Percentiles rank a stretch among this genome's conserved stretches.
phyloP scores from a whole-genome alignment of 2,329 filamentous ascomycete genomes.

The Esteya vermicola region DNA sequence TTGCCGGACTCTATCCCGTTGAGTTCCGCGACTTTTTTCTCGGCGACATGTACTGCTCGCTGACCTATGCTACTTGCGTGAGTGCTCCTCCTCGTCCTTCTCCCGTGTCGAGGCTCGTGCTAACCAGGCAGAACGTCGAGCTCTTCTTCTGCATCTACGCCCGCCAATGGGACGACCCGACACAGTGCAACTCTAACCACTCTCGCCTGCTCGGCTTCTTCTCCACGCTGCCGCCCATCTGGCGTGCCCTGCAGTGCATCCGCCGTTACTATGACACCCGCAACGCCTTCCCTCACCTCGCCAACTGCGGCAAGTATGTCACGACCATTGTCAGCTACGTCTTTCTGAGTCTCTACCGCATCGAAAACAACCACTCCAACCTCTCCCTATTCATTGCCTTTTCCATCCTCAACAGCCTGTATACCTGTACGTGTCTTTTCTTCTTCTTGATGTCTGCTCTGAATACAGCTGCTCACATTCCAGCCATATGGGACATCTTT shows the following conservation, averaged over 20 bases:
- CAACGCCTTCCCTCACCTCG: constrained; percentile 81
- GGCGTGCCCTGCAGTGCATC: constrained; percentile 82
- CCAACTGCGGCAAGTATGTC: constrained; percentile 83
- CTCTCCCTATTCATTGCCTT: constrained; percentile 67
- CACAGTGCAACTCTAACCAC: constrained; percentile 71
- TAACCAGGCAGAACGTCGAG: constrained; percentile 55
- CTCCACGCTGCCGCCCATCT: constrained; percentile 67
- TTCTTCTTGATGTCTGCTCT: too few species aligned
- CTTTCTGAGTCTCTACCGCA: constrained; percentile 68
- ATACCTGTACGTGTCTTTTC: constrained; percentile 51
- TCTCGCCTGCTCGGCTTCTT: constrained; percentile 81
- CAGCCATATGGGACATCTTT: constrained; percentile 78
- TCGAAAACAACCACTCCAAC: constrained; percentile 40
- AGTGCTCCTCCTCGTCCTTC: constrained; percentile 22
- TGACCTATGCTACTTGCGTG: constrained; percentile 80
- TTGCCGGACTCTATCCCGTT: constrained; percentile 80
- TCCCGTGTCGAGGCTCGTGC: neutral
- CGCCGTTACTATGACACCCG: constrained; percentile 77
- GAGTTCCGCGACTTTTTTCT: constrained; percentile 97
- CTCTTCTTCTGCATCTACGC: constrained; percentile 92
- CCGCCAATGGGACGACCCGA: constrained; percentile 57
- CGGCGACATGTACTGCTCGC: constrained; percentile 92
- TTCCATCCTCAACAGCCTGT: constrained; percentile 68
- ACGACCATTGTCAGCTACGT: constrained; percentile 72
- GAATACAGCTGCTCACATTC: neutral